These are phyloP conservation scores for Phlyctochytrium planicorne DNA, from an alignment of 192 early-diverging fungal species.

Conservation along the genomic window DNA sequence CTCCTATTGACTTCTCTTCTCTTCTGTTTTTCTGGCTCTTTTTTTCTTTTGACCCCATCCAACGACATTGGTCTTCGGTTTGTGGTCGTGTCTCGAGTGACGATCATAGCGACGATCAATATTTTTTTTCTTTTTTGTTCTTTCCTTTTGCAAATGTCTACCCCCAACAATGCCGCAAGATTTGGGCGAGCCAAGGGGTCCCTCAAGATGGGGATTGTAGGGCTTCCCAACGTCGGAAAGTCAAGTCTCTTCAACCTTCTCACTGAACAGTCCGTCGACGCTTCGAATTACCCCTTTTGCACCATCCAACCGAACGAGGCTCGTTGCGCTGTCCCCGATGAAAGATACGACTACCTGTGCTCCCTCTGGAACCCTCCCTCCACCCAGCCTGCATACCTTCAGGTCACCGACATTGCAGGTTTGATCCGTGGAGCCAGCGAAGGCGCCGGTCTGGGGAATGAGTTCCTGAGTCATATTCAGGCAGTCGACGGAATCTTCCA, in stretches of 20 bases:
- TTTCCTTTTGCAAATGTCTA: too few relatives aligned
- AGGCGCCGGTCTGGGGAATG: constrained; percentile 67
- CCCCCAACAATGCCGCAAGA: too few relatives aligned
- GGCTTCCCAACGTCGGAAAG: constrained; percentile 91
- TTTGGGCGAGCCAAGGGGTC: too few relatives aligned
- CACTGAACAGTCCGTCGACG: constrained; percentile 20
- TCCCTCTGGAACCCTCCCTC: constrained; percentile 57
- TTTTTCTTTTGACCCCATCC: too few relatives aligned
- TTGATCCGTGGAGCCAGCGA: constrained; percentile 69
- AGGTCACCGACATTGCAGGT: constrained; percentile 94
- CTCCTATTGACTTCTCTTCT: too few relatives aligned
- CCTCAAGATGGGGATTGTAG: constrained; percentile 64
- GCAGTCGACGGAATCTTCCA: constrained; percentile 51
- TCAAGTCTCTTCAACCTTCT: constrained; percentile 43
- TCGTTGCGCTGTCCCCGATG: constrained; percentile 84
- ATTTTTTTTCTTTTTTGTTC: too few relatives aligned
- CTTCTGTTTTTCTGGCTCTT: too few relatives aligned
- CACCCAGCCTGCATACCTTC: constrained; percentile 66
- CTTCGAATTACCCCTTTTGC: constrained; percentile 3
- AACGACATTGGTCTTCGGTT: too few relatives aligned
- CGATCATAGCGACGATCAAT: too few relatives aligned
- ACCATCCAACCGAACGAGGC: constrained; percentile 88
- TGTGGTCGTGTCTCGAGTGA: too few relatives aligned
- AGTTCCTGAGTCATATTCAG: constrained; percentile 87
- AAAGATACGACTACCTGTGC: constrained; percentile 75